Evolutionary conservation across 73 alveolate species (phyloP).

Genomic region (Paraurostyla sp.): DNA sequence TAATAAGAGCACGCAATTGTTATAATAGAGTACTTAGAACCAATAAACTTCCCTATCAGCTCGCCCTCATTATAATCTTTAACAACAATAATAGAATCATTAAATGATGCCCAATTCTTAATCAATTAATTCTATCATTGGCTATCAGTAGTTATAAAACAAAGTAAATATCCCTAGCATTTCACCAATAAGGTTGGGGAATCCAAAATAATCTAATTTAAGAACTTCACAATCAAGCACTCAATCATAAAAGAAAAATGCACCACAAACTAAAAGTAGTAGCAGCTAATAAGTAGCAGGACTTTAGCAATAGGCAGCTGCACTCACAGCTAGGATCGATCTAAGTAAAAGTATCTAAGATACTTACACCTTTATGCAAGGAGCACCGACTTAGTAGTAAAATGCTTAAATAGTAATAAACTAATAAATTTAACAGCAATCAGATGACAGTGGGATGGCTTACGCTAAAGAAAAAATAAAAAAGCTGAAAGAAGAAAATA

Average conservation of each 20-base stretch:
- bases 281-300: not conserved
- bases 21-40: not conserved
- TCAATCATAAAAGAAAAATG: not conserved
- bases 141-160: not conserved
- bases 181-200: conserved; percentile 1
- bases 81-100: not conserved
- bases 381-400: not conserved
- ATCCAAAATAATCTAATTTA: conserved; percentile 8
- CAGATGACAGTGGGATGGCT: not conserved
- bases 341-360: conserved; percentile 10
- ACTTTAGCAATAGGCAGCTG: not conserved
- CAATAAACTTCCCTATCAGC: conserved; percentile 13
- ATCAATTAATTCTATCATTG: not conserved
- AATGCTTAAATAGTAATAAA: conserved; percentile 6
- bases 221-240: not conserved
- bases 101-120: not conserved
- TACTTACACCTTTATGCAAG: not conserved
- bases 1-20: not conserved
- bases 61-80: conserved; percentile 1
- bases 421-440: not conserved
- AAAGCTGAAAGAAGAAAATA: conserved; percentile 26
- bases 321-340: conserved; percentile 9
- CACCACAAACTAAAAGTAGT: not conserved
- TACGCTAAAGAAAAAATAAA: conserved; percentile 11
- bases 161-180: conserved; percentile 5